Conservation (phyloP, 495 filamentous ascomycete species). For the Ascodesmis nigricans region DNA sequence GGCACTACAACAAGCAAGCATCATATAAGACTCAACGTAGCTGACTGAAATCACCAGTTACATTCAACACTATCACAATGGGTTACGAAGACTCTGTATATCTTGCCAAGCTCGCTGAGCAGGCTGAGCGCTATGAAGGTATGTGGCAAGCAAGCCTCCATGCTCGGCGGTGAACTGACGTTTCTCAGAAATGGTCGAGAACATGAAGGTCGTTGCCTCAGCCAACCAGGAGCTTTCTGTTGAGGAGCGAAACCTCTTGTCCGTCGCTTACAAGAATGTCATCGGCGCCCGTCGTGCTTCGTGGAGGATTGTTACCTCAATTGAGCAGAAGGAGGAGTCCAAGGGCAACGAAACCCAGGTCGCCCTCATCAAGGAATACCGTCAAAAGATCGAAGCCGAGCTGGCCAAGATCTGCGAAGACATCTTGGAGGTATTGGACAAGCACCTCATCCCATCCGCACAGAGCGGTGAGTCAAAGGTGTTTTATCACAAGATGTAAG, state of each 20-base stretch:
- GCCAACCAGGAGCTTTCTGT: constrained; percentile 94
- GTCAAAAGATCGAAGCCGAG: constrained; percentile 96
- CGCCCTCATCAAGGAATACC: constrained; percentile 92
- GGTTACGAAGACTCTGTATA: constrained; percentile 99
- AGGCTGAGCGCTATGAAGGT: constrained; percentile 99
- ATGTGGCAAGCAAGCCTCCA: constrained; percentile 25
- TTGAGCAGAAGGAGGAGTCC: constrained; percentile 99
- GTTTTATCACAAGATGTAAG: constrained; percentile 99
- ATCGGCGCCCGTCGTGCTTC: constrained; percentile 96
- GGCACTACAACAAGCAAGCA: too few species aligned
- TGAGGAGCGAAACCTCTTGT: constrained; percentile 97
- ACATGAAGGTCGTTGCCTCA: constrained; percentile 98
- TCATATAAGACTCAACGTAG: too few species aligned
- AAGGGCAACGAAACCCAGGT: constrained; percentile 96
- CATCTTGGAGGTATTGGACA: constrained; percentile 87
- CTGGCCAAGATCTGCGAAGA: constrained; percentile 99
- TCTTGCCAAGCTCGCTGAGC: constrained; percentile 98
- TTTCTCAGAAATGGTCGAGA: constrained; percentile 90
- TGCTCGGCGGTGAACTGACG: constrained; percentile 16
- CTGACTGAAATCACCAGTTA: constrained; percentile 1
- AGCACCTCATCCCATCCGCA: constrained; percentile 89
- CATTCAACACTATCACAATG: constrained; percentile 39
- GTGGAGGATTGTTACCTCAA: constrained; percentile 98
- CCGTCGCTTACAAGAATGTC: constrained; percentile 99
- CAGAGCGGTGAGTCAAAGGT: constrained; percentile 97